These are phyloP conservation scores for Trametes pubescens DNA, from an alignment of 1,284 basidiomycete genomes.

Conservation along the genomic window DNA sequence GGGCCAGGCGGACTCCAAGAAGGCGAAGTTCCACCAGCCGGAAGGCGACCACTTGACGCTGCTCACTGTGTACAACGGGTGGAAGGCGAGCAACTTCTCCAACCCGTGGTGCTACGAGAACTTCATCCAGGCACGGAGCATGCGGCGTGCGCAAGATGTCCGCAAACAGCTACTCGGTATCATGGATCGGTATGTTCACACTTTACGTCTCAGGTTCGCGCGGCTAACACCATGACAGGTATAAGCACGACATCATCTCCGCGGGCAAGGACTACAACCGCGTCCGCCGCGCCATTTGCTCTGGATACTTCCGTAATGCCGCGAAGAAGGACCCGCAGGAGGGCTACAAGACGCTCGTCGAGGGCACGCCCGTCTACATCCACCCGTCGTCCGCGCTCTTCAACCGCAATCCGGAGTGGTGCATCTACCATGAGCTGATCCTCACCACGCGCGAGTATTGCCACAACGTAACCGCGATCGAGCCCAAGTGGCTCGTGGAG, in stretches of 20 bases:
- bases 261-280: slow-evolving; percentile 93
- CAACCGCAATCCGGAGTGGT: slow-evolving; percentile 89
- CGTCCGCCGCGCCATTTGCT: slow-evolving; percentile 95
- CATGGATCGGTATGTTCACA: slow-evolving; percentile 86
- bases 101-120: slow-evolving; percentile 99
- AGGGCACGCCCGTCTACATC: slow-evolving; percentile 97
- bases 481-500: slow-evolving; percentile 99
- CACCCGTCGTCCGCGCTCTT: slow-evolving; percentile 98
- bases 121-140: slow-evolving; percentile 96
- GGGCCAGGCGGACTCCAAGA: slow-evolving; percentile 98
- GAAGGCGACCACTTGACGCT: slow-evolving; percentile 98
- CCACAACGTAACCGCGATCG: slow-evolving; percentile 95
- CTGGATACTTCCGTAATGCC: slow-evolving; percentile 95
- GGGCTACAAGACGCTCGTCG: slow-evolving; percentile 98
- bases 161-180: slow-evolving; percentile 97
- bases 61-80: slow-evolving; percentile 97
- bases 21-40: slow-evolving; percentile 98
- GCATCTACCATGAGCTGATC: slow-evolving; percentile 81
- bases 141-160: slow-evolving; percentile 98
- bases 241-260: slow-evolving; percentile 95
- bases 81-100: slow-evolving; percentile 95
- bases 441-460: slow-evolving; percentile 90
- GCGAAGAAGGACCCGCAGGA: slow-evolving; percentile 96
- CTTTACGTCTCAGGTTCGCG: slow-evolving; percentile 10
- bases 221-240: slow-evolving; percentile 53